Conservation (phyloP, 1,284 basidiomycete genomes). For the Naganishia albida region DNA sequence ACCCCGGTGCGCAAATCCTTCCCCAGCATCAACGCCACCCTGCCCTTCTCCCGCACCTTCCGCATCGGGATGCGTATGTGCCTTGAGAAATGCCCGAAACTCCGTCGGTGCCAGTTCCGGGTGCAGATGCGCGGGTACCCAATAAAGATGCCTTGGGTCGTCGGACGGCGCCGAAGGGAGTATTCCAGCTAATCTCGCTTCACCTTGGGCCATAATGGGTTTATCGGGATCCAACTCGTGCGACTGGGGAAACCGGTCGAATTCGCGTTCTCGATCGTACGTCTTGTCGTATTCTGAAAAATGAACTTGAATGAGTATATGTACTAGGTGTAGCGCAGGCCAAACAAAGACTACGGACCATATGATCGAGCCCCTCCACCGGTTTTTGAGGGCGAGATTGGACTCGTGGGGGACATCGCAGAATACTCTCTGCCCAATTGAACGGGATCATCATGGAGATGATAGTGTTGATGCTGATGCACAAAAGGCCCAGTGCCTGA, state of each 20-base stretch:
- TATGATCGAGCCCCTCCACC: not conserved
- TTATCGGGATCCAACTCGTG: conserved; percentile 41
- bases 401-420: conserved; percentile 12
- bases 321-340: no score
- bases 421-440: conserved; percentile 1
- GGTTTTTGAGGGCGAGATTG: conserved; percentile 10
- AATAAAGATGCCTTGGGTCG: conserved; percentile 86
- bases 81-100: conserved; percentile 91
- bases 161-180: conserved; percentile 14
- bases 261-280: conserved; percentile 17
- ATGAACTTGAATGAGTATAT: no score
- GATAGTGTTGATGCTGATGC: conserved; percentile 33
- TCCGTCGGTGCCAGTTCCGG: conserved; percentile 96
- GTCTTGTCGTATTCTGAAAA: not conserved
- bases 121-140: conserved; percentile 94
- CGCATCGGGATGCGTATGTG: conserved; percentile 69
- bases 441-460: conserved; percentile 23
- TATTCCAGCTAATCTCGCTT: conserved; percentile 26
- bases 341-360: not conserved
- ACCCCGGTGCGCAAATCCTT: conserved; percentile 1
- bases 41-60: conserved; percentile 39
- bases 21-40: conserved; percentile 2
- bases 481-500: conserved; percentile 5
- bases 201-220: conserved; percentile 41
- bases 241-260: conserved; percentile 32